Evolutionary conservation across 257 asterid genomes (phyloP), one percentile per base, ranked within the genome.

Genomic region (Solanum tarapatanum): DNA sequence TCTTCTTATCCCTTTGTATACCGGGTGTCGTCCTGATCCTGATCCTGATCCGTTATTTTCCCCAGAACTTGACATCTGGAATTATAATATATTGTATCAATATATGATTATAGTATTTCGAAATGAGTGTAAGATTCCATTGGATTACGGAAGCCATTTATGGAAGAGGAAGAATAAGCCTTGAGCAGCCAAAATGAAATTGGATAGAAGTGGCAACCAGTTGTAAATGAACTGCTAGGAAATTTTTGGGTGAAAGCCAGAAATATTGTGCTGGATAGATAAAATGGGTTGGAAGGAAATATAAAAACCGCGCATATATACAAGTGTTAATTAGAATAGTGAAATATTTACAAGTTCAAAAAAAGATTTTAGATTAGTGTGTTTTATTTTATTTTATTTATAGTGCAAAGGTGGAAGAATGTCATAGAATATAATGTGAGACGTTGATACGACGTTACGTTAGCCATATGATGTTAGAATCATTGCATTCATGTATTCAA

Each of bases 1-100:
- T 28, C 89, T 89, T 41, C 98, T 83, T 16, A 94, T 95, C 0
- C 98, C 98, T 3, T 94, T 94, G 91, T 87, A 95, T 11, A 58
- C 13, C 0, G 92, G 90, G 88, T 83, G 92, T 16, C 92, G 87
- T 37, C 95, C 93, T 1, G 92, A n/a, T 60, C 95, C 93, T 1
- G 92, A n/a, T 60, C 72, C 3, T 11, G 60, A 48, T 48, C 3
- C 21, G 77, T 55, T 62, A 45, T 86, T 58, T 1, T 37, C 39
- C 16, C 28, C 41, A 28, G 11, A 48, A 79, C 16, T 1, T 2
- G 84, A 79, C 84, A 79, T 43, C 60, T 8, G 19, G 16, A 74
- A 3, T 17, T 55, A 55, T 14, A 24, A 24, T 73, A 73, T 35
- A n/a, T 26, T 74, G 16, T 37, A 28, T 73, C 9, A 19, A 41